phyloP scores from a whole-genome alignment of 345 rosid species.

The Erodium maritimum region DNA sequence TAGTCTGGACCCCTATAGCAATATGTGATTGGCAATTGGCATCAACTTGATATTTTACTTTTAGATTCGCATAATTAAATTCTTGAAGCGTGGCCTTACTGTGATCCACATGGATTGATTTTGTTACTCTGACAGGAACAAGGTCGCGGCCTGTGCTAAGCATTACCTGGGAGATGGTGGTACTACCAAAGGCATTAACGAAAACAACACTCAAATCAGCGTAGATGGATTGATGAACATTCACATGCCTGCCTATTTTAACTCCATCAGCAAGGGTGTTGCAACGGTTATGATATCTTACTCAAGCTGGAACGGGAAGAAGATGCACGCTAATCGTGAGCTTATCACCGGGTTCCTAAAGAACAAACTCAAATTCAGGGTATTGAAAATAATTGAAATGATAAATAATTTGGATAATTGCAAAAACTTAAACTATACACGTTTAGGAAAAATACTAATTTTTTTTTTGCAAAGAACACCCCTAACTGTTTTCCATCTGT shows the following conservation, averaged over 20 bases:
- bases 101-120: no score
- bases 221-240: constrained; percentile 53
- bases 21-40: no score
- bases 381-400: constrained; percentile 7
- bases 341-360: constrained; percentile 74
- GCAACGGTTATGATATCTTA: constrained; percentile 88
- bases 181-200: constrained; percentile 76
- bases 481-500: no score
- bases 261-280: constrained; percentile 69
- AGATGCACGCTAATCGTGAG: constrained; percentile 81
- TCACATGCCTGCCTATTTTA: constrained; percentile 81
- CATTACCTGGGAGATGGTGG: constrained; percentile 98
- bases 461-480: no score
- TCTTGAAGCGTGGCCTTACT: no score
- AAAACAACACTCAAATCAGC: constrained; percentile 60
- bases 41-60: no score
- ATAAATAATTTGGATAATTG: no score
- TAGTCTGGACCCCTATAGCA: no score
- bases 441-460: no score
- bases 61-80: no score
- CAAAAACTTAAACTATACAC: no score
- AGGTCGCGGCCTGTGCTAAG: constrained; percentile 92
- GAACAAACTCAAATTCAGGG: constrained; percentile 72
- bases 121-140: constrained; percentile 34
- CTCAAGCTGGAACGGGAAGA: constrained; percentile 94